phyloP scores from a whole-genome alignment of 768 basidiomycete genomes.

The Tylopilus felleus region DNA sequence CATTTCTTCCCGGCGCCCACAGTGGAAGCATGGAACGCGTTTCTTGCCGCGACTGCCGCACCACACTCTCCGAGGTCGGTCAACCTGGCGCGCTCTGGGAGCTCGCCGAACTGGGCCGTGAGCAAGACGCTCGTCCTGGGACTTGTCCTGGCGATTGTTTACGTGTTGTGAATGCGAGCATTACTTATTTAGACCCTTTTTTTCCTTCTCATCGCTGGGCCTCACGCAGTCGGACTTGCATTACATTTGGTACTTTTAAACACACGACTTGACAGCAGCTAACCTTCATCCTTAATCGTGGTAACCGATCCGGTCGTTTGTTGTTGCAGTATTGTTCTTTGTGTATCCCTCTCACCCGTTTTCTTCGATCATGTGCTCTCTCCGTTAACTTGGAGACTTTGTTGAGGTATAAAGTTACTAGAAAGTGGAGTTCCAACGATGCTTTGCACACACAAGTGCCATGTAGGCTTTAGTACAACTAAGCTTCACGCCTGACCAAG shows the following conservation, averaged over 20 bases:
- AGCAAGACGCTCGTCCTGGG: background rate
- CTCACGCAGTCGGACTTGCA: slow-evolving; percentile 1
- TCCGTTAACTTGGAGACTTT: background rate
- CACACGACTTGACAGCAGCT: background rate
- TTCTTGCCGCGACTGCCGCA: slow-evolving; percentile 41
- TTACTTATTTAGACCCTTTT: background rate
- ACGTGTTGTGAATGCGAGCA: background rate
- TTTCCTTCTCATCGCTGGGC: background rate
- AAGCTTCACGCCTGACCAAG: no score
- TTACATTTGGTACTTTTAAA: background rate
- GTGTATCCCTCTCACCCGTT: background rate
- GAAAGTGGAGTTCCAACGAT: no score
- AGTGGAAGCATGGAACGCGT: slow-evolving; percentile 52
- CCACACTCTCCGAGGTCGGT: background rate
- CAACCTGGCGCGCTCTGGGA: background rate
- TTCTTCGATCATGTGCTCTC: background rate
- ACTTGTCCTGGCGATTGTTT: background rate
- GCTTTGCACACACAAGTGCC: no score
- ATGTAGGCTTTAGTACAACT: no score
- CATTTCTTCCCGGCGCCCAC: slow-evolving; percentile 55
- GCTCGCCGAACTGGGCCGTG: background rate
- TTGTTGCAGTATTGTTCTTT: background rate
- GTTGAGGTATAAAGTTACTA: background rate
- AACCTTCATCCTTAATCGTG: slow-evolving; percentile 1
- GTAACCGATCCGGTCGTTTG: background rate